Evolutionary conservation across 2,329 filamentous ascomycete genomes (phyloP).

Genomic region (Ceratocystis papillata): DNA sequence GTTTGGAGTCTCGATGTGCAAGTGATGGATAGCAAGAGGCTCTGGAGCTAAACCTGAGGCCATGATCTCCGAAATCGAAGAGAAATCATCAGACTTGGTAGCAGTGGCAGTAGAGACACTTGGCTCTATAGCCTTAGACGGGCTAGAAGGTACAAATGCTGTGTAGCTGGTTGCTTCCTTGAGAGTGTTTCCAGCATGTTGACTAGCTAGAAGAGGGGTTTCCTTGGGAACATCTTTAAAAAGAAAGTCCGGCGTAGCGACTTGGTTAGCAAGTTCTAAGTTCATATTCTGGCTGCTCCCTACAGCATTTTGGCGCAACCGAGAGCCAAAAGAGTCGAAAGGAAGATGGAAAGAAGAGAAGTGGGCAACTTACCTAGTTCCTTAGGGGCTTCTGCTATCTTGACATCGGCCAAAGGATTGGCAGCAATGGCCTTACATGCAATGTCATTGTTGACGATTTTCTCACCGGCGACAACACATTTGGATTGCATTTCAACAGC

Average conservation of each 20-base stretch:
- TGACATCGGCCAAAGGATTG: slow-evolving; percentile 1
- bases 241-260: background rate
- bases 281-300: background rate
- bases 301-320: background rate
- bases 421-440: background rate
- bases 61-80: slow-evolving; percentile 15
- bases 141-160: background rate
- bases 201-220: background rate
- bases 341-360: background rate
- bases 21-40: slow-evolving; percentile 8
- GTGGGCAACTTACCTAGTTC: background rate
- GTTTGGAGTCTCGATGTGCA: slow-evolving; percentile 15
- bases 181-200: background rate
- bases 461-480: slow-evolving; percentile 1
- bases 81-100: slow-evolving; percentile 1
- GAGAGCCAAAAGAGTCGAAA: background rate
- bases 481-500: background rate
- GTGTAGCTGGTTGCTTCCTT: background rate
- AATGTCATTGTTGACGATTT: background rate
- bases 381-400: background rate
- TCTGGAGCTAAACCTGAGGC: slow-evolving; percentile 6
- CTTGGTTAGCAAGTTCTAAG: background rate
- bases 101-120: background rate
- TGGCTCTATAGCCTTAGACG: background rate
- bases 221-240: slow-evolving; percentile 1